A percentile compares a stretch with the other conserved stretches of the same genome.
These are phyloP conservation scores for Cucumis variabilis DNA, from an alignment of 331 rosid genomes.

Conservation along the genomic window DNA sequence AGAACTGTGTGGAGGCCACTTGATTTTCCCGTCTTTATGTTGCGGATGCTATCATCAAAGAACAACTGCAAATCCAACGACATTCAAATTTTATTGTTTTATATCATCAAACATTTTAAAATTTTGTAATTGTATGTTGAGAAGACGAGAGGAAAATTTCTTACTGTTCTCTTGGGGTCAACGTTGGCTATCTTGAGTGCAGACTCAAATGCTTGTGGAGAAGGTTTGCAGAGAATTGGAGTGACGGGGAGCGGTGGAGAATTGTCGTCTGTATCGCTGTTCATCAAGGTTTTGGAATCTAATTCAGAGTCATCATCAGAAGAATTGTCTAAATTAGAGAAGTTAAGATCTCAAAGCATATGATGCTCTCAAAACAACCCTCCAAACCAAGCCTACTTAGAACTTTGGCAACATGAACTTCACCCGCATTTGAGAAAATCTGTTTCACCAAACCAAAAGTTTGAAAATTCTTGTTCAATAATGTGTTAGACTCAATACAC, in stretches of 20 bases:
- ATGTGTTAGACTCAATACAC: neutral
- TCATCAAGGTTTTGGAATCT: neutral
- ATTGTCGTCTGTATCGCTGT: conserved; percentile 38
- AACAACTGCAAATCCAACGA: conserved; percentile 55
- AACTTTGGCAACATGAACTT: conserved; percentile 70
- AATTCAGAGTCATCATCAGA: conserved; percentile 61
- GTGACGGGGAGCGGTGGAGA: conserved; percentile 78
- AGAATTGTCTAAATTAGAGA: conserved; percentile 46
- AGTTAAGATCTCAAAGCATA: conserved; percentile 90
- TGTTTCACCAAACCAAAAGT: too few species aligned
- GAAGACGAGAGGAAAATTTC: conserved; percentile 16
- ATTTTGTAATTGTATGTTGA: neutral
- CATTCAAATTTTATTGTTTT: neutral
- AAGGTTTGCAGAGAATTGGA: conserved; percentile 85
- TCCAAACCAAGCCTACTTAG: conserved; percentile 86
- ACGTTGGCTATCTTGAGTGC: conserved; percentile 74
- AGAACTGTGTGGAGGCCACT: conserved; percentile 80
- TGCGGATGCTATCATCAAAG: conserved; percentile 88
- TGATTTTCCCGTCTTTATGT: conserved; percentile 78
- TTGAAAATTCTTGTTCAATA: neutral
- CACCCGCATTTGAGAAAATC: conserved; percentile 74
- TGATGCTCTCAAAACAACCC: conserved; percentile 82
- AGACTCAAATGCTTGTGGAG: conserved; percentile 58
- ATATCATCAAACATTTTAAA: neutral
- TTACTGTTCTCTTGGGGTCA: conserved; percentile 85